Evolutionary conservation across 352 stramenopile genomes (phyloP).

Genomic region (Pythium chondricola): DNA sequence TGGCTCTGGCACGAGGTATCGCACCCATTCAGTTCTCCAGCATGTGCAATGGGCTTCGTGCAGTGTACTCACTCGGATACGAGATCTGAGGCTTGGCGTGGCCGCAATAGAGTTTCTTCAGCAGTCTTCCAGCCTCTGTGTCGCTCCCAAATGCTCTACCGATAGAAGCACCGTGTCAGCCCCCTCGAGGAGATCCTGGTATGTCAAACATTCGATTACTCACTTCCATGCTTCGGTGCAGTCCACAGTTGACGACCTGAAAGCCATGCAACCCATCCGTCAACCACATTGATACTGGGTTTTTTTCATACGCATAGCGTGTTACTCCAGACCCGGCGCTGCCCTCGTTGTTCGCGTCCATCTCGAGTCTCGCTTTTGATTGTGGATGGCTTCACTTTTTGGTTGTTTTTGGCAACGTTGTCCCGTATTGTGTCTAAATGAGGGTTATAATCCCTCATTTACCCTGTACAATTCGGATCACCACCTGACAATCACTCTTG

Average conservation of each 20-base stretch:
- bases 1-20: conserved; percentile 45
- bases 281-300: too few species aligned
- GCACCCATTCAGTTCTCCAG: too few species aligned
- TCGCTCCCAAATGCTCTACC: conserved; percentile 66
- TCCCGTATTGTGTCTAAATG: not conserved
- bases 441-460: not conserved
- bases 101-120: conserved; percentile 73
- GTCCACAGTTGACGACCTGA: conserved; percentile 2
- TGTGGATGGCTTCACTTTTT: not conserved
- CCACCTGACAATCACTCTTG: conserved; percentile 3
- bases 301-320: not conserved
- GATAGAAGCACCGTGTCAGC: too few species aligned
- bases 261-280: not conserved
- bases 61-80: conserved; percentile 47
- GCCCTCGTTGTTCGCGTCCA: not conserved
- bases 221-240: conserved; percentile 37
- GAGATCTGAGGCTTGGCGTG: conserved; percentile 56
- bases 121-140: conserved; percentile 60
- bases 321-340: not conserved
- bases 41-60: conserved; percentile 1
- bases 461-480: too few species aligned
- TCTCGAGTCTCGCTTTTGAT: not conserved
- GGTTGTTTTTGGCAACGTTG: conserved; percentile 1
- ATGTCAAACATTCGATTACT: conserved; percentile 4
- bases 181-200: too few species aligned